These are phyloP conservation scores for Sporobolomyces phaffii DNA, from an alignment of 768 basidiomycete genomes.

Conservation along the genomic window DNA sequence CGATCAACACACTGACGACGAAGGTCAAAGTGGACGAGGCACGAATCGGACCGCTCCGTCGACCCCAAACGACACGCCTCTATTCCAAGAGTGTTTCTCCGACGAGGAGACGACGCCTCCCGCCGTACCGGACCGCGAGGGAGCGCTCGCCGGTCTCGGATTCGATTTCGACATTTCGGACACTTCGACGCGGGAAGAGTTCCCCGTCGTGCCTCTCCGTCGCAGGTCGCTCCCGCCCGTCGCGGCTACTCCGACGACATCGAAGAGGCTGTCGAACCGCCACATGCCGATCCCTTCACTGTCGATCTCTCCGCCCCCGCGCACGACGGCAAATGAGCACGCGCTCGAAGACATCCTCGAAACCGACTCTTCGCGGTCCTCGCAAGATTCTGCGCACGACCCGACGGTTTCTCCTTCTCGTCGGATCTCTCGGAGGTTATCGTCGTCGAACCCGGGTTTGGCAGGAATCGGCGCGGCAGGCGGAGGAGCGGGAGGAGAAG, in stretches of 20 bases:
- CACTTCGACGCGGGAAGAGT: conserved; percentile 7
- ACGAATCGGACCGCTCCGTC: conserved; percentile 27
- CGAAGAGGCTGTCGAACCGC: conserved; percentile 7
- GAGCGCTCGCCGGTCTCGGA: conserved; percentile 18
- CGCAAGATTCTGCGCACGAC: conserved; percentile 17
- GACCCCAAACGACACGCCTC: conserved; percentile 34
- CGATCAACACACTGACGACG: background rate
- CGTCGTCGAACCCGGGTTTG: background rate
- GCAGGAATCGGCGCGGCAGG: background rate
- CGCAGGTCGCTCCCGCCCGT: background rate
- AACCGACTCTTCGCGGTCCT: conserved; percentile 10
- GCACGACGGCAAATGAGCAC: background rate
- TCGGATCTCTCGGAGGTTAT: conserved; percentile 18
- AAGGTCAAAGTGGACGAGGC: background rate
- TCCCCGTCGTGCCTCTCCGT: background rate
- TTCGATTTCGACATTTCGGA: conserved; percentile 5
- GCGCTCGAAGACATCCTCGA: conserved; percentile 13
- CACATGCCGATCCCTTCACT: conserved; percentile 21
- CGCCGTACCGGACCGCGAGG: background rate
- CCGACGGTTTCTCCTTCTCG: conserved; percentile 25
- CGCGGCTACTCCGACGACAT: background rate
- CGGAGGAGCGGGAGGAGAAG: too few relatives aligned
- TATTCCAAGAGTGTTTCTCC: conserved; percentile 17
- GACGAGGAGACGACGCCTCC: conserved; percentile 19
- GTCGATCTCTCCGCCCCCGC: conserved; percentile 20